Conservation (phyloP, 768 basidiomycete species). For the Pisolithus tinctorius region DNA sequence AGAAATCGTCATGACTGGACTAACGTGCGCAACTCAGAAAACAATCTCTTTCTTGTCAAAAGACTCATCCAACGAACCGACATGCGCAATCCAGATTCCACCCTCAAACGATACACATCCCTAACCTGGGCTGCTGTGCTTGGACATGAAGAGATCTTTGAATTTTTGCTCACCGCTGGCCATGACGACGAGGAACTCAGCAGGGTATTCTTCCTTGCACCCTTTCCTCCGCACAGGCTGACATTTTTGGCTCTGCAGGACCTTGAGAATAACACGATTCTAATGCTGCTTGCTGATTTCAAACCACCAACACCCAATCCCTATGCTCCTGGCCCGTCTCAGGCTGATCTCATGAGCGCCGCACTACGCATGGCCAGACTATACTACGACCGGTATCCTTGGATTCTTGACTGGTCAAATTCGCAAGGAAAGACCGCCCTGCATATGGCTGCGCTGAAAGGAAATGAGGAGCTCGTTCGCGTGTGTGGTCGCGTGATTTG, state of each 20-base stretch:
- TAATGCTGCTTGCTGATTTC: slow-evolving; percentile 87
- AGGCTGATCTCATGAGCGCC: slow-evolving; percentile 62
- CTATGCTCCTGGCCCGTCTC: slow-evolving; percentile 40
- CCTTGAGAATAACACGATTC: slow-evolving; percentile 85
- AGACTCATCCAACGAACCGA: slow-evolving; percentile 81
- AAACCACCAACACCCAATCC: slow-evolving; percentile 45
- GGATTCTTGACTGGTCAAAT: slow-evolving; percentile 91
- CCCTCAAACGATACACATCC: slow-evolving; percentile 71
- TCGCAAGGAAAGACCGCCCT: slow-evolving; percentile 83
- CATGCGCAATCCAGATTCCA: slow-evolving; percentile 85
- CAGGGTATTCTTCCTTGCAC: slow-evolving; percentile 48
- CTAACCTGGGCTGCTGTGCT: slow-evolving; percentile 88
- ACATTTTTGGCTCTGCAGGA: slow-evolving; percentile 47
- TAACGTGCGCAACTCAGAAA: slow-evolving; percentile 49
- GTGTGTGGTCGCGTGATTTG: slow-evolving; percentile 36
- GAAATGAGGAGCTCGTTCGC: slow-evolving; percentile 83
- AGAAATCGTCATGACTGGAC: slow-evolving; percentile 7
- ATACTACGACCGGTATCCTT: slow-evolving; percentile 82
- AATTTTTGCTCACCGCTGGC: slow-evolving; percentile 76
- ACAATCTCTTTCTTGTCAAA: slow-evolving; percentile 90
- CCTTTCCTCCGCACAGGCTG: slow-evolving; percentile 9
- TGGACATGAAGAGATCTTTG: slow-evolving; percentile 89
- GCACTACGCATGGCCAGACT: slow-evolving; percentile 80
- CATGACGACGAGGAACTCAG: slow-evolving; percentile 94
- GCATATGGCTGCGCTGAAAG: slow-evolving; percentile 81